Evolutionary conservation across 768 basidiomycete genomes (phyloP), one percentile per base, ranked within the genome.

Genomic region (Infundibulicybe gibba): DNA sequence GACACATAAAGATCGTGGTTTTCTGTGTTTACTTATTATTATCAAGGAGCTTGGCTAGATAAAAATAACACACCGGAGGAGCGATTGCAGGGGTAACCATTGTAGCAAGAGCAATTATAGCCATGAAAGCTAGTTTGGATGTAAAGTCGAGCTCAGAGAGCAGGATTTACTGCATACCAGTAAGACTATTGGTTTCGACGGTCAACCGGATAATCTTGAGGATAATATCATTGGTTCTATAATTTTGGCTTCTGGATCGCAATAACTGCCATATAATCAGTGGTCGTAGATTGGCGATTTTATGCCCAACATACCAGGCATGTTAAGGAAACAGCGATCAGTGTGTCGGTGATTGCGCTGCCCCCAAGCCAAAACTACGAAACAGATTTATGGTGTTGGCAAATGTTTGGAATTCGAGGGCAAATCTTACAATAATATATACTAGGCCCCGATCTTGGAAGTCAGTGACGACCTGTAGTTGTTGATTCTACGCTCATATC

Each of bases 181-280:
- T 53, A 3, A 53, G 42, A 6, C 48, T 32, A 31, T 53, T 53
- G 30, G 54, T 55, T 37, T 55, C 54, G 30, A 53, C 51, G 20
- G 52, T 53, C 32, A 50, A 30, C 19, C 49, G 51, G 15, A 50
- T 43, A 17, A 53, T 19, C 20, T 51, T 47, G 13, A 48, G 45
- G 17, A 55, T 37, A 35, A 50, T 40, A 39, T 44, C 35, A 30
- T 39, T 17, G 12, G 49, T 32, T 32, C 25, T 17, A 21, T 43
- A 41, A 3, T 32, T 44, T 30, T 42, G 20, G 9, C 11, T 32
- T 21, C 21, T 45, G 32, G 43, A 31, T 9, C 21, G n/a, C 43
- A 37, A 31, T 32, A 53, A 25, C n/a, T 49, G 40, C 51, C 50
- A 45, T 39, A 38, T 25, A 8, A 4, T 25, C 25, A 25, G 25